Base-by-base conservation (phyloP, 495 filamentous ascomycete genomes). In the Hypoxylon lienhwacheense region DNA sequence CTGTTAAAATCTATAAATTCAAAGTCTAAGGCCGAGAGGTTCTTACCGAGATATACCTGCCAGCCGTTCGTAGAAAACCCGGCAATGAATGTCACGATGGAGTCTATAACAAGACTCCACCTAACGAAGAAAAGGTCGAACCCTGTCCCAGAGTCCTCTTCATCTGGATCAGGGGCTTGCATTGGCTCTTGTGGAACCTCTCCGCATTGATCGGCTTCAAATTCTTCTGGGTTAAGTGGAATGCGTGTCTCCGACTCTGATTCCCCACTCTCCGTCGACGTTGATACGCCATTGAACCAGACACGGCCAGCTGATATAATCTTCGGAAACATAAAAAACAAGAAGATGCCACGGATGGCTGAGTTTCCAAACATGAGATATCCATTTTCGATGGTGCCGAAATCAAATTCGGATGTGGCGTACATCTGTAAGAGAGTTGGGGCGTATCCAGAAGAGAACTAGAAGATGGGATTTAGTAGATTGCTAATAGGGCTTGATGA, bases 41-140 rank as follows among this genome's bases (percentile, higher is more conserved):
- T 26, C 66, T 32, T 53, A 71, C 77, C 69, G 4, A 81, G 55
- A 50, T 80, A 84, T 12, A 84, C 73, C 47, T 84, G 80, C 78
- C 79, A 78, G 26, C 68, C 66, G 41, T 75, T 8, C 0, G 68
- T 73, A 0, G 77, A 76, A 47, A 83, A 78, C 0, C 73, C 74
- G 0, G 77, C 73, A 21, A 72, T 65, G 41, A 72, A 71, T 0
- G 81, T 84, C 40, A 84, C 59, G 4, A 74, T 14, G 4, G 78
- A 77, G 51, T 84, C 80, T 4, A 72, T 55, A 5, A 81, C 61
- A 7, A 84, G 59, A 55, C 76, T 80, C 65, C 70, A 76, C 16
- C 74, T 68, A 2, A 80, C 69, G 55, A 81, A 84, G 43, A 78
- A 66, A 3, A 84, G 64, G 40, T 84, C 81, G 49, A 84, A 84